Evolutionary conservation across 1,139 yeast genomes (phyloP).

Genomic region (Maudiozyma humilis): DNA sequence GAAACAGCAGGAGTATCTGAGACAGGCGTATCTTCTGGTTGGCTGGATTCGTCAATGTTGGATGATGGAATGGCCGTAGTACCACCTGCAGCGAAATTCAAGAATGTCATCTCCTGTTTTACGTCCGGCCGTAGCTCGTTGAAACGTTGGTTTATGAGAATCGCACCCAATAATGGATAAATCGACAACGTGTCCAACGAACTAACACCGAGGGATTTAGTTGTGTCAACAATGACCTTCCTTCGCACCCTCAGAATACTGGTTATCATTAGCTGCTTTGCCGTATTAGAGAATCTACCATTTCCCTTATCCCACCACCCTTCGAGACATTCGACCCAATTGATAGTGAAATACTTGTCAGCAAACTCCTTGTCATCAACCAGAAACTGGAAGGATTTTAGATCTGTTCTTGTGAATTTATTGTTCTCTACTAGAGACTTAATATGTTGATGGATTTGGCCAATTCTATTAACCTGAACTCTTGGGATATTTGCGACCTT

Average conservation of each 20-base stretch:
- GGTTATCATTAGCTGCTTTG: constrained; percentile 44
- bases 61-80: neutral
- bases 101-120: constrained; percentile 24
- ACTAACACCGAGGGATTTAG: constrained; percentile 40
- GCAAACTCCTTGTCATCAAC: constrained; percentile 34
- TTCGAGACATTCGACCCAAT: constrained; percentile 56
- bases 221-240: constrained; percentile 35
- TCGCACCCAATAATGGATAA: constrained; percentile 48
- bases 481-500: constrained; percentile 23
- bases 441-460: constrained; percentile 33
- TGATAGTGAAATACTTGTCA: constrained; percentile 43
- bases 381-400: constrained; percentile 38
- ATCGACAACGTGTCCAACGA: constrained; percentile 36
- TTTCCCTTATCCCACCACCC: constrained; percentile 47
- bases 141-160: constrained; percentile 45
- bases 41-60: neutral
- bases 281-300: constrained; percentile 41
- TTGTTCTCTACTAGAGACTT: constrained; percentile 39
- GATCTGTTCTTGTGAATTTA: constrained; percentile 39
- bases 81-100: constrained; percentile 10
- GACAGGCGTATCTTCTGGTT: neutral
- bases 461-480: constrained; percentile 24
- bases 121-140: constrained; percentile 38
- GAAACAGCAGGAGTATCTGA: neutral
- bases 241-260: constrained; percentile 46